These are phyloP conservation scores for Astrephomene gubernaculifera DNA, from an alignment of 139 green algal species.

Conservation along the genomic window DNA sequence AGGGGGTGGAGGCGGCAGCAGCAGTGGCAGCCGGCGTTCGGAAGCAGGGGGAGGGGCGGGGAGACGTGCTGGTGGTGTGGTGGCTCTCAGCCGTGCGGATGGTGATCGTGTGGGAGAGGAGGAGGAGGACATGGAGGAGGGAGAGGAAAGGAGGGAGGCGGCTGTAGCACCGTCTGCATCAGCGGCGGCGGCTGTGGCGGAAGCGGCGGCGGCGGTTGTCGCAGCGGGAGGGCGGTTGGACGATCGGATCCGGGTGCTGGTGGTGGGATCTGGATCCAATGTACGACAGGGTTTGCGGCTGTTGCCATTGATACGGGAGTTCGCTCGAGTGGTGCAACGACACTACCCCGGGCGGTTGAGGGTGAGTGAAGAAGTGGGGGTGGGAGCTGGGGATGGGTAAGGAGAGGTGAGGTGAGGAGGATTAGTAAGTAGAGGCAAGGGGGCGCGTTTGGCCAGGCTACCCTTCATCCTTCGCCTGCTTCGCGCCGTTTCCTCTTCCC, in stretches of 20 bases:
- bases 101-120: not conserved
- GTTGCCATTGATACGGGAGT: conserved; percentile 9
- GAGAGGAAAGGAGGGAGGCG: not conserved
- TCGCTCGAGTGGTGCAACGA: conserved; percentile 16
- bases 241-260: conserved; percentile 33
- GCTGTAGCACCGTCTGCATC: not conserved
- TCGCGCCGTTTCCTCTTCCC: not conserved
- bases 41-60: too few species aligned
- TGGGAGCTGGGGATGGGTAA: not conserved
- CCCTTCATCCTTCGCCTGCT: too few species aligned
- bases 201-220: not conserved
- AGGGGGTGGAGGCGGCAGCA: not conserved
- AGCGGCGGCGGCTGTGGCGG: not conserved
- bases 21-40: not conserved
- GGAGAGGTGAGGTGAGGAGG: not conserved
- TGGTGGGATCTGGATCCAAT: conserved; percentile 37
- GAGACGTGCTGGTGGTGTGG: too few species aligned
- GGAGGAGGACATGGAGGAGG: not conserved
- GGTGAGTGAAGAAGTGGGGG: not conserved
- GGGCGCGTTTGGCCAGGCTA: too few species aligned
- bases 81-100: not conserved
- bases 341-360: conserved; percentile 36
- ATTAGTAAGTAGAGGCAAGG: too few species aligned
- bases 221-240: not conserved
- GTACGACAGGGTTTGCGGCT: conserved; percentile 33